Base-by-base conservation (phyloP, 1,284 basidiomycete genomes). In the Moesziomyces sp. region DNA sequence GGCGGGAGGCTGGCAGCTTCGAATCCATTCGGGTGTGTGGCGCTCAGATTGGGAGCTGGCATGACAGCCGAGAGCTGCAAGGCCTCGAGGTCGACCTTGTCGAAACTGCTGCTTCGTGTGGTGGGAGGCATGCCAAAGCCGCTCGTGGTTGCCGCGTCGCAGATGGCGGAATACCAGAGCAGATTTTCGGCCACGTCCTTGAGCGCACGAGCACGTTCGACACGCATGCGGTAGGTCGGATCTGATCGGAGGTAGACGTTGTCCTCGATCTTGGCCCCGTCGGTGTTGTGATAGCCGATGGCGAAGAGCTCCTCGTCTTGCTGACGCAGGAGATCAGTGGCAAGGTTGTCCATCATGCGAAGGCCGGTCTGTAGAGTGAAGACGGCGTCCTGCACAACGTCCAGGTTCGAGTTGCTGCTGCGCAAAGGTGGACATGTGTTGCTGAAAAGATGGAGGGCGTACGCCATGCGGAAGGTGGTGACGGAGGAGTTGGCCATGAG, bases 301-400 rank as follows among this genome's bases (percentile, higher is more conserved):
- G 59, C 57, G 28, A 62, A 67, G 28, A 72, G 64, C 5, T 63
- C 57, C 19, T 72, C 69, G 18, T 63, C 55, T 34, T 72, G 69
- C 38, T 72, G 69, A 10, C 69, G 51, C 44, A 66, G 24, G 40
- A 72, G 45, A n/a, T 72, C 64, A 13, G 69, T 63, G 5, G 69
- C 58, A n/a, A 72, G 50, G 16, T 72, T 63, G 57, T 72, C 69
- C 59, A 72, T 64, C 69, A 72, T 67, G 26, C 59, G 58, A 14
- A 72, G 69, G 4, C 63, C 69, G 43, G 63, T 72, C 44, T 67
- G 63, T 23, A 72, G 35, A 5, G 19, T 53, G 50, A 50, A 72
- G 24, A 67, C 35, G 26, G 56, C 24, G 16, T 72, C 69, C 18
- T 58, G 59, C 5, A 62, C 52, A n/a, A 58, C 62, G 43, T 63